Evolutionary conservation across 495 filamentous ascomycete genomes (phyloP), one percentile per base, ranked within the genome.

Genomic region (Achaetomiella virescens): DNA sequence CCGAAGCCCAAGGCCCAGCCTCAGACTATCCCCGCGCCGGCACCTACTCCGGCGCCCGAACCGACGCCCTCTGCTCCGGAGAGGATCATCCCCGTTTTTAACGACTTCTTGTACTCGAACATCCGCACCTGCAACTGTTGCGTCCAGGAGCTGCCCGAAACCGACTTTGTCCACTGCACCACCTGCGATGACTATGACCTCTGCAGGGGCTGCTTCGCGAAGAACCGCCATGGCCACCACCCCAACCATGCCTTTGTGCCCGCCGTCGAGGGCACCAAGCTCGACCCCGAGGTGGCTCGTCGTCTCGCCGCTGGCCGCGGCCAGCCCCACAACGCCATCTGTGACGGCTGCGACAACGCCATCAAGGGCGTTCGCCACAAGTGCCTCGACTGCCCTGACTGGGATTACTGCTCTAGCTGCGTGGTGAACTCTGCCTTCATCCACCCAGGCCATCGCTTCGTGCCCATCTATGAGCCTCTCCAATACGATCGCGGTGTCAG

Each of bases 371-470:
- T 95, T 41, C 92, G 93, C 62, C 87, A 97, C 81, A 99, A 99
- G 80, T 99, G 93, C 74, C 78, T 97, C 60, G 85, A 87, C 63
- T 99, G 93, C 77, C 93, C 95, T 29, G 93, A 99, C 66, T 99
- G 88, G 89, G 93, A 99, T 61, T 96, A 88, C 75, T 99, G 93
- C 75, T 78, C 80, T n/a, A 73, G 77, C 5, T 99, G 93, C 72
- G 70, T 87, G 48, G 70, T 76, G 55, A 81, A 75, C 62, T 84
- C 89, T 27, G 60, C 70, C 27, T 75, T 82, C 62, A 83, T 75
- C 51, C 93, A 99, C 66, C 82, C 89, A 29, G 77, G 81, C 29
- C 93, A 99, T 70, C 89, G 95, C 56, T 97, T 99, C 72, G 90
- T 89, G 20, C 82, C 89, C 31, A 81, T 97, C 49, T 93, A 92